A percentile compares a stretch with the other conserved stretches of the same genome.
Conservation (phyloP, 2,329 filamentous ascomycete genomes). For the Chrysosporium keratinophilum region DNA sequence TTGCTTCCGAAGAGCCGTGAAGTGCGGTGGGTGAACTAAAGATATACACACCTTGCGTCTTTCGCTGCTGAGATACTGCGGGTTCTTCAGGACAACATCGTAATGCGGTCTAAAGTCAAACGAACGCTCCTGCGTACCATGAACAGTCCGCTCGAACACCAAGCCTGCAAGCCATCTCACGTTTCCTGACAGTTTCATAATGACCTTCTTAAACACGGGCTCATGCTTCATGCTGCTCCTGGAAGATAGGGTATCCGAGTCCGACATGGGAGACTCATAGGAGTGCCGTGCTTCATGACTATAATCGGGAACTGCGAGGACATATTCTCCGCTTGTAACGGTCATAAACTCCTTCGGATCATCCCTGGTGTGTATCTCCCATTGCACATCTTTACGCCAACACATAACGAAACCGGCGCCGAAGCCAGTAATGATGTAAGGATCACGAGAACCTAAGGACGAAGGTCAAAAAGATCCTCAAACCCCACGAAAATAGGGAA, state of each 20-base stretch:
- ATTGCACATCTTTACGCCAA: slow-evolving; percentile 88
- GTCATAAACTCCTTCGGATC: slow-evolving; percentile 91
- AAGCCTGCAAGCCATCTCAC: slow-evolving; percentile 87
- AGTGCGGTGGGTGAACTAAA: not conserved
- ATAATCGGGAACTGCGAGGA: slow-evolving; percentile 88
- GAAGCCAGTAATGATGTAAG: slow-evolving; percentile 83
- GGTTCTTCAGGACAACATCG: slow-evolving; percentile 74
- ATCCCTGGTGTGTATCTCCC: slow-evolving; percentile 72
- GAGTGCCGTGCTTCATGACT: slow-evolving; percentile 72
- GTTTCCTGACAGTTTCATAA: slow-evolving; percentile 96
- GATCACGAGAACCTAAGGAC: slow-evolving; percentile 60
- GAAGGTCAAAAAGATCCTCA: slow-evolving; percentile 13
- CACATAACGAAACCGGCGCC: slow-evolving; percentile 97
- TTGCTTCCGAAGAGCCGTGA: not conserved
- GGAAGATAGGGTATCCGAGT: slow-evolving; percentile 50
- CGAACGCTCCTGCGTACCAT: slow-evolving; percentile 56
- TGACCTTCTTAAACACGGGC: slow-evolving; percentile 91
- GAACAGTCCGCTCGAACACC: slow-evolving; percentile 78
- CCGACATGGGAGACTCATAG: slow-evolving; percentile 34
- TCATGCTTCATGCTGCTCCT: slow-evolving; percentile 43
- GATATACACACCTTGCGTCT: slow-evolving; percentile 38
- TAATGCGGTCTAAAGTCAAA: slow-evolving; percentile 92
- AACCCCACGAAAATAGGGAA: not conserved
- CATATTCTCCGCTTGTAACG: slow-evolving; percentile 88
- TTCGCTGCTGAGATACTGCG: slow-evolving; percentile 55